Evolutionary conservation across 2,329 filamentous ascomycete genomes (phyloP).

Genomic region (Cladorrhinum sp.): DNA sequence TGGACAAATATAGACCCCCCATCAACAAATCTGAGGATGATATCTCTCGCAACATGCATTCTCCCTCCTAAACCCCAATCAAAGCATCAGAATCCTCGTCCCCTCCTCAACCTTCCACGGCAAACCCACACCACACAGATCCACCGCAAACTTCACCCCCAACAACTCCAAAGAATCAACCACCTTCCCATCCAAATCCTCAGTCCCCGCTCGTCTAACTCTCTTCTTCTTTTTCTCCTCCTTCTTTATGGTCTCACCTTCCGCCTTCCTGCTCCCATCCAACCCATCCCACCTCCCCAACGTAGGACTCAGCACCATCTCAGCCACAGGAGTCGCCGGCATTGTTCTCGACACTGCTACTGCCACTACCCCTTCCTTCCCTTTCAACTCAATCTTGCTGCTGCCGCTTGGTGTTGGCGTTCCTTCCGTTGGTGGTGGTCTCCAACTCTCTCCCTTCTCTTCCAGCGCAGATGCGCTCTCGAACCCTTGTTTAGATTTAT

Average conservation of each 20-base stretch:
- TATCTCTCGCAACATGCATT: too few species aligned
- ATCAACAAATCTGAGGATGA: too few species aligned
- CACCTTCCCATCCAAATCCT: neutral
- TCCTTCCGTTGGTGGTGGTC: neutral
- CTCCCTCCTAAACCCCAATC: too few species aligned
- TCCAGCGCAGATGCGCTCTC: neutral
- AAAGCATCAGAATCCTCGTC: slow-evolving; percentile 25
- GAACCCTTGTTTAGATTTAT: neutral
- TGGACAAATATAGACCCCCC: too few species aligned
- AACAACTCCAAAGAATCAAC: slow-evolving; percentile 18
- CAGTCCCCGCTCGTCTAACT: slow-evolving; percentile 28
- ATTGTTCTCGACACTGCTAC: too few species aligned
- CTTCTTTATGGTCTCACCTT: neutral
- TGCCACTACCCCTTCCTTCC: too few species aligned
- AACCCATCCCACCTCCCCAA: slow-evolving; percentile 21
- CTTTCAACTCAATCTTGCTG: too few species aligned
- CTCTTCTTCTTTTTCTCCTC: neutral
- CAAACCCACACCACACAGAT: slow-evolving; percentile 18
- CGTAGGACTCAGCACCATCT: slow-evolving; percentile 25
- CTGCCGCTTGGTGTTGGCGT: slow-evolving; percentile 11
- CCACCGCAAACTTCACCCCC: slow-evolving; percentile 24
- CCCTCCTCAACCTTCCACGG: neutral
- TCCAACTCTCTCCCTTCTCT: neutral
- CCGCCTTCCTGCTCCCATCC: neutral
- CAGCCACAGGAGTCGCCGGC: slow-evolving; percentile 7